Conservation (phyloP, 768 basidiomycete species). For the Fistulinella prunicolor region DNA sequence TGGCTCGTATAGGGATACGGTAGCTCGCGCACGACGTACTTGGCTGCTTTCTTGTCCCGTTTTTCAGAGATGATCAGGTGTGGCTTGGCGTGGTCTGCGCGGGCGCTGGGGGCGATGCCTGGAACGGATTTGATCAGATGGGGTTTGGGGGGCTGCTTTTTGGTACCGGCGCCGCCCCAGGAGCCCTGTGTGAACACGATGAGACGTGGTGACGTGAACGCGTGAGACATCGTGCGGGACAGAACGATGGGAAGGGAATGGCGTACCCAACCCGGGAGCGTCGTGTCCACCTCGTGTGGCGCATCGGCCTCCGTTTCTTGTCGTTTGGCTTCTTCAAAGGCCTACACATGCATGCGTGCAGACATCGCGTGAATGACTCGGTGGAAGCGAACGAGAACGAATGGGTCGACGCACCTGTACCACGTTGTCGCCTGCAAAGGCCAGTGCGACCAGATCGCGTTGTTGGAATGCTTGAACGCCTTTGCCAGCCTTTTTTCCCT, state of each 20-base stretch:
- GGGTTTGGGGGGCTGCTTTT: slow-evolving; percentile 57
- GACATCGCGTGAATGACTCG: not conserved
- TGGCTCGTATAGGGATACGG: slow-evolving; percentile 94
- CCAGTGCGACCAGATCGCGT: slow-evolving; percentile 87
- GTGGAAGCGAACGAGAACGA: not conserved
- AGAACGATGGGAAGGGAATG: slow-evolving; percentile 9
- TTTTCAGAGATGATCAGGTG: slow-evolving; percentile 96
- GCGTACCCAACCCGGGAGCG: slow-evolving; percentile 92
- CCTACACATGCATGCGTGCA: slow-evolving; percentile 40
- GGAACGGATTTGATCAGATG: slow-evolving; percentile 78
- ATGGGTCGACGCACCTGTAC: slow-evolving; percentile 60
- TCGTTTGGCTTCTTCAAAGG: slow-evolving; percentile 82
- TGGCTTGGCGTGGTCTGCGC: slow-evolving; percentile 80
- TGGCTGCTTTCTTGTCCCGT: slow-evolving; percentile 88
- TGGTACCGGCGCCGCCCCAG: slow-evolving; percentile 83
- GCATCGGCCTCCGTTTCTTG: slow-evolving; percentile 85
- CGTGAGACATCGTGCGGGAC: not conserved
- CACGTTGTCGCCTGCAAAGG: slow-evolving; percentile 97
- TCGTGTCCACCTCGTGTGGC: slow-evolving; percentile 82
- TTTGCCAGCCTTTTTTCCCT: slow-evolving; percentile 42
- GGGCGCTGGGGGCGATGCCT: slow-evolving; percentile 73
- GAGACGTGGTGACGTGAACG: not conserved
- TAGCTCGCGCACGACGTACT: slow-evolving; percentile 87
- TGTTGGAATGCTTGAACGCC: slow-evolving; percentile 76
- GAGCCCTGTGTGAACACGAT: slow-evolving; percentile 57